Evolutionary conservation across 2,329 filamentous ascomycete genomes (phyloP), one percentile per base, ranked within the genome.

Genomic region (Fusarium secorum): DNA sequence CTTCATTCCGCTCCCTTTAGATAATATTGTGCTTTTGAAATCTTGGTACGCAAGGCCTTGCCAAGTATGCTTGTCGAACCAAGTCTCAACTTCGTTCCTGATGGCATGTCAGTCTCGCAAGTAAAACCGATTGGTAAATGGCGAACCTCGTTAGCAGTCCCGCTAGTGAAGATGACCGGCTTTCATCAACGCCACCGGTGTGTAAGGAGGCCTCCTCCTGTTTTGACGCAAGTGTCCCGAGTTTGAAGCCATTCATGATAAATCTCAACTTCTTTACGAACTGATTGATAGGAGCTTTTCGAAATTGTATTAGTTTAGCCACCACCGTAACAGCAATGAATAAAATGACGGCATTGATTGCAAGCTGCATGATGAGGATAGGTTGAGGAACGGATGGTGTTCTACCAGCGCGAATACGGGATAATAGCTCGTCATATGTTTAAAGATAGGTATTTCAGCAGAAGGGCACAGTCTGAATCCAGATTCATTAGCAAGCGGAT

Each of bases 61-160:
- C 45, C 45, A 48, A 18, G 45, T 18, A 22, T 48, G 7, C 7
- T 48, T 22, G 15, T 22, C 14, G 11, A 48, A 48, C 0, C 3
- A 28, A 32, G 10, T 32, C 28, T 48, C 45, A 13, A 48, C 45
- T 10, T 48, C 7, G 1, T 7, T 48, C 4, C 45, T 48, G 2
- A 9, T 32, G n/a, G 5, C 10, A 10, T 9, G 45, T 48, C 2
- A 48, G 45, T 3, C 2, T 30, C 22, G 4, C 7, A n/a, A 17
- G 1, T 13, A 7, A 0, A 4, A 2, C 6, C 0, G 0, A n/a
- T 17, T 0, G 4, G 4, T 17, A 2, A 8, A 13, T 8, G 3
- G 1, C 26, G 10, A 6, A 48, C 45, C 45, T 48, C 14, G 45
- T 32, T 0, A 48, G 3, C 2, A 48, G 20, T 4, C 18, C 45